These are phyloP conservation scores for Artemisia argyi DNA, from an alignment of 129 eudicot genomes.

Conservation along the genomic window DNA sequence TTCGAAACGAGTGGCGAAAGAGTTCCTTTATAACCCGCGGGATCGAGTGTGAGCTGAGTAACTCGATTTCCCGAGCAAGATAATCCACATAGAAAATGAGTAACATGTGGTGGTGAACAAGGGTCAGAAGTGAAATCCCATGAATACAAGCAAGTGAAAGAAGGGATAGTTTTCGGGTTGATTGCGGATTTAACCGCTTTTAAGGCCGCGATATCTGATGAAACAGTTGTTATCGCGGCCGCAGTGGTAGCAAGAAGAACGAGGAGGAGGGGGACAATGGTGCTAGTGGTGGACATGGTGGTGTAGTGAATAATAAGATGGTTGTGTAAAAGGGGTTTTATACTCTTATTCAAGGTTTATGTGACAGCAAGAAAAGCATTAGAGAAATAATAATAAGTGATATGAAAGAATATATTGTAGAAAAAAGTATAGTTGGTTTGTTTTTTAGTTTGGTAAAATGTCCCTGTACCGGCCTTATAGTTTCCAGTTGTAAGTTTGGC, in stretches of 20 bases:
- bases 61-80: constrained; percentile 58
- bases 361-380: constrained; percentile 51
- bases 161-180: constrained; percentile 53
- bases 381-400: constrained; percentile 9
- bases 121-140: constrained; percentile 77
- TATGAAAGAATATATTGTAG: constrained; percentile 14
- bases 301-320: constrained; percentile 1
- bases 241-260: not conserved
- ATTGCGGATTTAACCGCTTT: constrained; percentile 56
- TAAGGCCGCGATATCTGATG: constrained; percentile 57
- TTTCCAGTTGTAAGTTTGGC: constrained; percentile 40
- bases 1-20: constrained; percentile 75
- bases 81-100: constrained; percentile 73
- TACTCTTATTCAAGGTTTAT: constrained; percentile 4
- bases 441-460: constrained; percentile 30
- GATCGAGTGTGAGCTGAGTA: constrained; percentile 81
- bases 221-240: constrained; percentile 29
- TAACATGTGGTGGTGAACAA: constrained; percentile 53
- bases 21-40: constrained; percentile 72
- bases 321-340: constrained; percentile 9
- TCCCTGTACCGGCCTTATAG: constrained; percentile 30
- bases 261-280: constrained; percentile 18
- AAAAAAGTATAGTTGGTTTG: constrained; percentile 2
- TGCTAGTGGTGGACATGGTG: constrained; percentile 21
- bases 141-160: constrained; percentile 56